Conservation (phyloP, 805 yeast genomes). For the Candida oleophila region DNA sequence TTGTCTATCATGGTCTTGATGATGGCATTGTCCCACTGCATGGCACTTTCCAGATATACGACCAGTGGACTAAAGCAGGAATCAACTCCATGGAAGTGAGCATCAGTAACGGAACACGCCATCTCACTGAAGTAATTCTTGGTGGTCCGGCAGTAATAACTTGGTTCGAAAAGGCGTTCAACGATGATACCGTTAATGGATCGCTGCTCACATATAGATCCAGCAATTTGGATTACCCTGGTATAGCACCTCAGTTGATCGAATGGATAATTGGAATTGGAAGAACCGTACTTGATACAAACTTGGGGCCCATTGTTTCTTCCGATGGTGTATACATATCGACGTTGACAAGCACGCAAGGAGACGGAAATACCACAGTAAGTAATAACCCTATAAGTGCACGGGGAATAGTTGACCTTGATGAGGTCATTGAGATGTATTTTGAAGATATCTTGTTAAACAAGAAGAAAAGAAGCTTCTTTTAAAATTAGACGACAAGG, state of each 20-base stretch:
- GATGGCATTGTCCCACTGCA: slow-evolving; percentile 18
- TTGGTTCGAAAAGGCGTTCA: slow-evolving; percentile 17
- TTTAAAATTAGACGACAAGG: too few relatives aligned
- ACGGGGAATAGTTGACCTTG: neutral
- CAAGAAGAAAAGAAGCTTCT: too few relatives aligned
- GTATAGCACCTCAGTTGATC: slow-evolving; percentile 45
- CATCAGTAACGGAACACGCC: slow-evolving; percentile 16
- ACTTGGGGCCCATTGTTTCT: slow-evolving; percentile 16
- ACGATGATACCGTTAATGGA: slow-evolving; percentile 31
- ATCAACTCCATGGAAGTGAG: slow-evolving; percentile 24
- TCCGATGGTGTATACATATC: neutral
- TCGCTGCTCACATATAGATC: slow-evolving; percentile 52
- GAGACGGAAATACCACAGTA: neutral
- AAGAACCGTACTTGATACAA: slow-evolving; percentile 14
- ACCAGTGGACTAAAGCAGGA: slow-evolving; percentile 23
- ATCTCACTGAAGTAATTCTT: slow-evolving; percentile 14
- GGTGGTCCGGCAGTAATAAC: slow-evolving; percentile 20
- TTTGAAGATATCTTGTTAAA: too few relatives aligned
- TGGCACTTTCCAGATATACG: slow-evolving; percentile 13
- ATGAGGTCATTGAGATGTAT: neutral
- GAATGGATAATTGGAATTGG: slow-evolving; percentile 12
- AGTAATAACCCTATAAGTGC: too few relatives aligned
- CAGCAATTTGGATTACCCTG: slow-evolving; percentile 43
- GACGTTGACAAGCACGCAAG: neutral
- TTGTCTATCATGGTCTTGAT: slow-evolving; percentile 18